Conservation (phyloP, 1,284 basidiomycete genomes). For the Sanghuangporus sanghuang region DNA sequence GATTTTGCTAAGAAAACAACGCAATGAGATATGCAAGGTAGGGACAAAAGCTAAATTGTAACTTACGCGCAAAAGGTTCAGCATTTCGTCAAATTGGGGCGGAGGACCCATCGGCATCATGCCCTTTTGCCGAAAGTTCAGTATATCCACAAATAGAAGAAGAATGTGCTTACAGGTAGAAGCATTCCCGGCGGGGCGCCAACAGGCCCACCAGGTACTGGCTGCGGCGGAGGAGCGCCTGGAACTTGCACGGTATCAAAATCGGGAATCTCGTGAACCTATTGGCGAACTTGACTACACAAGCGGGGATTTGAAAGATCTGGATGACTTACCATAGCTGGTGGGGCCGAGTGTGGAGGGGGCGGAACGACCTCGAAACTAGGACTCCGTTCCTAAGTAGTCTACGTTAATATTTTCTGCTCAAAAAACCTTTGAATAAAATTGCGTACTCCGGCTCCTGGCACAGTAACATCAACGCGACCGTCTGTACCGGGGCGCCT, state of each 20-base stretch:
- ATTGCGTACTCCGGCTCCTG: not conserved
- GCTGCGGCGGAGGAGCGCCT: not conserved
- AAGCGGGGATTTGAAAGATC: no score
- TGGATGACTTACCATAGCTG: not conserved
- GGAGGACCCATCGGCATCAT: not conserved
- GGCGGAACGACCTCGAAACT: conserved; percentile 1
- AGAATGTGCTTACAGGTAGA: conserved; percentile 1
- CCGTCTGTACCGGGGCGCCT: conserved; percentile 5
- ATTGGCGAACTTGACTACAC: no score
- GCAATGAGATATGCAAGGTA: not conserved
- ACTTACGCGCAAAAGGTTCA: conserved; percentile 60
- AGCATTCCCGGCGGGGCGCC: not conserved
- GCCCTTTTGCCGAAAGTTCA: conserved; percentile 17
- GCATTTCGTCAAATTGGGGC: conserved; percentile 29
- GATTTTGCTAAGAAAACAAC: conserved; percentile 54
- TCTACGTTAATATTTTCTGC: not conserved
- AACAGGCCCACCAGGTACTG: not conserved
- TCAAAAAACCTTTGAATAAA: not conserved
- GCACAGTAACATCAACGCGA: conserved; percentile 4
- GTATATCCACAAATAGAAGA: not conserved
- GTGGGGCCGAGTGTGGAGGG: not conserved
- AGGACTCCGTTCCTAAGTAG: not conserved
- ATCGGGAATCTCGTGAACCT: not conserved
- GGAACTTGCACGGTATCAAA: not conserved
- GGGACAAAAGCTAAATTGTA: not conserved